These are phyloP conservation scores for Aspergillus saccharolyticus DNA, from an alignment of 495 filamentous ascomycete genomes.

Conservation along the genomic window DNA sequence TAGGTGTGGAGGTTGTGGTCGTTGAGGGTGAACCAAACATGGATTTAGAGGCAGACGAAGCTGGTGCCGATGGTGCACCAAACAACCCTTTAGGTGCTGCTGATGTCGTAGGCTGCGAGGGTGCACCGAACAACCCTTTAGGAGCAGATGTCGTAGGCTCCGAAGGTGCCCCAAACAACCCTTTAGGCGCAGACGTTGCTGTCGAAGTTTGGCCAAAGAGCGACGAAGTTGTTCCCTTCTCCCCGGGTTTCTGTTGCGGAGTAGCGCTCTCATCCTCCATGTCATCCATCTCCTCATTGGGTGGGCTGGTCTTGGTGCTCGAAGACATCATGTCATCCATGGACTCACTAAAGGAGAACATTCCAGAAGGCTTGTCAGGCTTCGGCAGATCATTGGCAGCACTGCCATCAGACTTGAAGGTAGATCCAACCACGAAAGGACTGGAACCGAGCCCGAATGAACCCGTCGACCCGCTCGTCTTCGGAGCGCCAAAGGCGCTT, in stretches of 20 bases:
- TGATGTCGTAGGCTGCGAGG: no score
- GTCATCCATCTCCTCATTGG: constrained; percentile 35
- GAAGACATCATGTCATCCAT: constrained; percentile 27
- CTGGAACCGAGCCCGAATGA: constrained; percentile 48
- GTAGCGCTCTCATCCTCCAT: constrained; percentile 27
- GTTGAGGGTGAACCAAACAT: constrained; percentile 38
- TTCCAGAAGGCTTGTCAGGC: constrained; percentile 34
- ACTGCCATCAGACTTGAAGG: constrained; percentile 71
- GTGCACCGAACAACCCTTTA: constrained; percentile 7
- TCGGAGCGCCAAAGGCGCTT: constrained; percentile 36
- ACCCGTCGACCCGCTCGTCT: constrained; percentile 29
- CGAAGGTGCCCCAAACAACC: constrained; percentile 35
- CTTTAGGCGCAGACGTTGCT: constrained; percentile 20
- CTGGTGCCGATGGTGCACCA: constrained; percentile 11
- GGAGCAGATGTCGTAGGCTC: constrained; percentile 7
- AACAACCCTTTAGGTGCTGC: constrained; percentile 38
- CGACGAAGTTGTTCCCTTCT: constrained; percentile 37
- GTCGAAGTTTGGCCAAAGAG: constrained; percentile 37
- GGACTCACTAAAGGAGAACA: constrained; percentile 33
- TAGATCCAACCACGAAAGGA: constrained; percentile 69
- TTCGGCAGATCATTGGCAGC: constrained; percentile 57
- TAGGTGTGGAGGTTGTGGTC: constrained; percentile 18
- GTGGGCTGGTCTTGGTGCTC: constrained; percentile 25
- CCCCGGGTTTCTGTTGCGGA: constrained; percentile 16
- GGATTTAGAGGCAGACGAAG: constrained; percentile 15